Conservation (phyloP, 345 rosid species). For the Raphanus raphanistrum region DNA sequence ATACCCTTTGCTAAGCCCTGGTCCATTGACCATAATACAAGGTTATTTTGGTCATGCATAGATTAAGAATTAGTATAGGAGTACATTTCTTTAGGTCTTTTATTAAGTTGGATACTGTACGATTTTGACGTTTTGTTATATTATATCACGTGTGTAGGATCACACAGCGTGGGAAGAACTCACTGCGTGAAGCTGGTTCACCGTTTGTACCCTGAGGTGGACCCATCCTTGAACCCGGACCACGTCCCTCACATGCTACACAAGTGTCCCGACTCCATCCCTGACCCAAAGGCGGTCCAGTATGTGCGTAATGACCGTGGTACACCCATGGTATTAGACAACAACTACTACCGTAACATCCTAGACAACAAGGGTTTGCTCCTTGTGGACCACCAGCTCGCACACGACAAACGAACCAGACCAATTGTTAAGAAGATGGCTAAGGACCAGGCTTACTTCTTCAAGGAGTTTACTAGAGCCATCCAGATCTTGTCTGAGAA, state of each 20-base stretch:
- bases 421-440: slow-evolving; percentile 96
- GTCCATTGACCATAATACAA: not conserved
- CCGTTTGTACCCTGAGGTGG: slow-evolving; percentile 86
- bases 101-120: not conserved
- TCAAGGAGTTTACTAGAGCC: slow-evolving; percentile 88
- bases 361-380: slow-evolving; percentile 90
- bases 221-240: slow-evolving; percentile 73
- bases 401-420: slow-evolving; percentile 79
- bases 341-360: slow-evolving; percentile 94
- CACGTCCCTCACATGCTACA: slow-evolving; percentile 88
- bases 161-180: slow-evolving; percentile 96
- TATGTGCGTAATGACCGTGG: slow-evolving; percentile 97
- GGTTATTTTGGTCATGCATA: slow-evolving; percentile 5
- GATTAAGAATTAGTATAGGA: not conserved
- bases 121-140: slow-evolving; percentile 19
- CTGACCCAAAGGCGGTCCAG: slow-evolving; percentile 91
- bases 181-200: slow-evolving; percentile 94
- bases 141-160: slow-evolving; percentile 46
- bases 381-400: slow-evolving; percentile 87
- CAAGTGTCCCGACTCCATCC: slow-evolving; percentile 94
- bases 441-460: slow-evolving; percentile 86
- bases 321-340: slow-evolving; percentile 88
- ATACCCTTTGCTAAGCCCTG: not conserved
- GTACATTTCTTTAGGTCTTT: not conserved
- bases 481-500: slow-evolving; percentile 82